These are phyloP conservation scores for Exserohilum turcica DNA, from an alignment of 2,329 filamentous ascomycete species.

Conservation along the genomic window DNA sequence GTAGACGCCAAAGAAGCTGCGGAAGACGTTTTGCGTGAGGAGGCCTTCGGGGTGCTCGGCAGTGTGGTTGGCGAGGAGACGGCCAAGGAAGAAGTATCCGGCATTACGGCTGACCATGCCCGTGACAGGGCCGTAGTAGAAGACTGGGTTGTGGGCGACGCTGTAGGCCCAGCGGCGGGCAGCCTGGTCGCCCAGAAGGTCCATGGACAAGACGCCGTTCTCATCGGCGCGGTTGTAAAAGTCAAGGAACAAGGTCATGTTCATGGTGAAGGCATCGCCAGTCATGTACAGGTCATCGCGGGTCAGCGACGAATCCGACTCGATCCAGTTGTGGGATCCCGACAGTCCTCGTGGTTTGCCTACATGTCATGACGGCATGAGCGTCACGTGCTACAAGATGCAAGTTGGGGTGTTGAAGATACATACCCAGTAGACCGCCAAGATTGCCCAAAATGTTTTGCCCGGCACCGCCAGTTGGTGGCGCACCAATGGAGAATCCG, in stretches of 20 bases:
- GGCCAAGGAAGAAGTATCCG: conserved; percentile 34
- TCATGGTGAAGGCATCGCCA: conserved; percentile 48
- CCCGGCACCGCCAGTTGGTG: conserved; percentile 34
- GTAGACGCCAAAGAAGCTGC: conserved; percentile 56
- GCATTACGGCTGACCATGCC: conserved; percentile 58
- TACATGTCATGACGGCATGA: conserved; percentile 27
- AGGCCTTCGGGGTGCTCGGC: conserved; percentile 19
- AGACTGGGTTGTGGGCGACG: conserved; percentile 58
- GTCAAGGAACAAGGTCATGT: conserved; percentile 52
- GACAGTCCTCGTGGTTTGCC: conserved; percentile 50
- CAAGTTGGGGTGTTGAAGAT: conserved; percentile 15
- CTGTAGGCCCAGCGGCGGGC: conserved; percentile 54
- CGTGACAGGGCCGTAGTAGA: conserved; percentile 61
- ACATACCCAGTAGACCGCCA: conserved; percentile 50
- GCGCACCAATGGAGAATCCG: conserved; percentile 58
- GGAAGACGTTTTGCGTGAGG: conserved; percentile 43
- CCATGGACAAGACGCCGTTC: conserved; percentile 22
- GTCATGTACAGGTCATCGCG: conserved; percentile 52
- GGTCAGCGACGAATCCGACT: conserved; percentile 49
- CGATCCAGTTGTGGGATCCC: conserved; percentile 55
- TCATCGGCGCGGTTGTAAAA: conserved; percentile 45
- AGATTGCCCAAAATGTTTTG: conserved; percentile 52
- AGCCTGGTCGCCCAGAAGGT: conserved; percentile 31
- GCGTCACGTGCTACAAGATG: conserved; percentile 1
- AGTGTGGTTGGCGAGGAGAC: conserved; percentile 43